Conservation (phyloP, 2,329 filamentous ascomycete genomes). For the Thyridium curvatum region DNA sequence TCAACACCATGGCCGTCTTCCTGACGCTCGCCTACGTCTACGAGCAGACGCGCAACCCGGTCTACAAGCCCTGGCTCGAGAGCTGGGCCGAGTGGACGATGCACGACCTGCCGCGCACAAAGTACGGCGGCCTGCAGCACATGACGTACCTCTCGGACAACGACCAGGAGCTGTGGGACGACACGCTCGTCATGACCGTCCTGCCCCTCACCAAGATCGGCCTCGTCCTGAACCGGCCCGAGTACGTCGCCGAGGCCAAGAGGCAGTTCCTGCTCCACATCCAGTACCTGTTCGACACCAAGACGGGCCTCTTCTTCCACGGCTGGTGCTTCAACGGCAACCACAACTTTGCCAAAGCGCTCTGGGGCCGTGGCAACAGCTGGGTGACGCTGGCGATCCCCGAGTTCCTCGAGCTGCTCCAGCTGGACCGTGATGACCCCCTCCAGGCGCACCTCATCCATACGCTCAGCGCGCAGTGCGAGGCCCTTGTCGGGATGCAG, state of each 20-base stretch:
- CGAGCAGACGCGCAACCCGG: conserved; percentile 62
- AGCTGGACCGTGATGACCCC: conserved; percentile 48
- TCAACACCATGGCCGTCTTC: conserved; percentile 82
- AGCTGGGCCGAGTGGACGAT: conserved; percentile 80
- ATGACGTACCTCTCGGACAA: conserved; percentile 68
- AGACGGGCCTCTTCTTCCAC: conserved; percentile 71
- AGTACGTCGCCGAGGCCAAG: conserved; percentile 74
- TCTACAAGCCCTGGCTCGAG: conserved; percentile 72
- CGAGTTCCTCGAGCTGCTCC: conserved; percentile 70
- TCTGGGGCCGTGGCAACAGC: conserved; percentile 57
- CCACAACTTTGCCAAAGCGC: conserved; percentile 52
- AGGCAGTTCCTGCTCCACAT: conserved; percentile 71
- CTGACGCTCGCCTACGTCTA: conserved; percentile 73
- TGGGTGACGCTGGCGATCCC: conserved; percentile 80
- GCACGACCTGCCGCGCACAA: conserved; percentile 66
- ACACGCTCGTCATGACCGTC: conserved; percentile 85
- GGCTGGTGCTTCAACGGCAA: conserved; percentile 68
- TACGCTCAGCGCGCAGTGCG: conserved; percentile 63
- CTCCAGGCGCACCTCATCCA: conserved; percentile 52
- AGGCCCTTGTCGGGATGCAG: conserved; percentile 57
- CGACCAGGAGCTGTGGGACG: conserved; percentile 74
- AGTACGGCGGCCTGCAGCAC: conserved; percentile 68
- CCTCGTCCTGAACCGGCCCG: conserved; percentile 58
- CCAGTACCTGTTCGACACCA: conserved; percentile 69
- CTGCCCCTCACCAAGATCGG: conserved; percentile 77